These are phyloP conservation scores for Microcos paniculata DNA, from an alignment of 345 rosid species.

Conservation along the genomic window DNA sequence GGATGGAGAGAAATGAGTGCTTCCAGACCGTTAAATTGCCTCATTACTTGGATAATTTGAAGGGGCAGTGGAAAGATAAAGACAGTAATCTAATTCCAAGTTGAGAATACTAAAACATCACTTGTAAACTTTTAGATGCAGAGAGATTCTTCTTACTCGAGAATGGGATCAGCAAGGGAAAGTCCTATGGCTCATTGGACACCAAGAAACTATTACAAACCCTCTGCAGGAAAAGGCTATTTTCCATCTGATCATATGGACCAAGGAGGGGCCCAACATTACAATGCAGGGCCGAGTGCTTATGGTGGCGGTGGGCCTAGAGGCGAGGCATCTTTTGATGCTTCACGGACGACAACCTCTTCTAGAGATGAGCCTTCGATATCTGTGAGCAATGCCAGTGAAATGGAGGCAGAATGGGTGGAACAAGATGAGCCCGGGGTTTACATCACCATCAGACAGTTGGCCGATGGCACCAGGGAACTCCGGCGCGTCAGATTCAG, in stretches of 20 bases:
- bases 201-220: conserved; percentile 68
- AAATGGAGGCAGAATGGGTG: conserved; percentile 86
- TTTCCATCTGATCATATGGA: conserved; percentile 34
- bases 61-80: neutral
- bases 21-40: neutral
- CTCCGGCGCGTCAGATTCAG: conserved; percentile 98
- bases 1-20: too few species aligned
- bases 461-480: conserved; percentile 87
- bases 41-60: neutral
- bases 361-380: conserved; percentile 90
- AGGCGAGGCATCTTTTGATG: conserved; percentile 55
- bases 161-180: conserved; percentile 71
- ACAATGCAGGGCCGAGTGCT: conserved; percentile 51
- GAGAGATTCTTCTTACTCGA: conserved; percentile 81
- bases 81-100: neutral
- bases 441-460: conserved; percentile 86
- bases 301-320: conserved; percentile 43
- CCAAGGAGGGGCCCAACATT: conserved; percentile 39
- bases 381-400: conserved; percentile 87
- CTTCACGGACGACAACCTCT: conserved; percentile 78
- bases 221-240: conserved; percentile 36
- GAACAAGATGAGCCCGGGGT: conserved; percentile 96
- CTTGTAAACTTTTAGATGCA: conserved; percentile 21
- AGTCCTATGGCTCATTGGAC: conserved; percentile 72
- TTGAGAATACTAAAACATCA: neutral